A percentile compares a stretch with the other conserved stretches of the same genome.
These are phyloP conservation scores for Porogramme epimiltina DNA, from an alignment of 1,284 basidiomycete genomes.

Conservation along the genomic window DNA sequence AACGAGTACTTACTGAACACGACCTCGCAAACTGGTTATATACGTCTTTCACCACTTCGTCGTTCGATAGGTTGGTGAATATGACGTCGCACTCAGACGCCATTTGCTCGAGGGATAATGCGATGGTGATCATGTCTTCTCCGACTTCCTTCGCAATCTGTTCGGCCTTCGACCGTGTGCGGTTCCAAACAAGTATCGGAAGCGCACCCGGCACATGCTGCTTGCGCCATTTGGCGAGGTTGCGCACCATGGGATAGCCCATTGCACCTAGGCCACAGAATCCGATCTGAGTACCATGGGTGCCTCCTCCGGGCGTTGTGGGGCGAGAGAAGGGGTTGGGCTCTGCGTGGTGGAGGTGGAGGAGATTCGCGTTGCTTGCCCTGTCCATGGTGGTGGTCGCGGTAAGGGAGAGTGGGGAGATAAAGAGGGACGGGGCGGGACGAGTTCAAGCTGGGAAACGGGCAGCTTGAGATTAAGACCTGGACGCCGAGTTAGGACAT, in stretches of 20 bases:
- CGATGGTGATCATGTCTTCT: slow-evolving; percentile 51
- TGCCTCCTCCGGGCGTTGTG: slow-evolving; percentile 40
- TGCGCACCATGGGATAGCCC: slow-evolving; percentile 75
- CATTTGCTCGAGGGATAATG: slow-evolving; percentile 54
- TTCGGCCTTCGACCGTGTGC: slow-evolving; percentile 60
- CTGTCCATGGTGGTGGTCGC: slow-evolving; percentile 2
- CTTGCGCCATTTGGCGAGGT: slow-evolving; percentile 60
- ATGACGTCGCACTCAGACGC: slow-evolving; percentile 77
- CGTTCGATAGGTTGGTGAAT: slow-evolving; percentile 76
- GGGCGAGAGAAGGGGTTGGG: slow-evolving; percentile 60
- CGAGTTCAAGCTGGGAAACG: neutral
- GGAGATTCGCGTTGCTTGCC: slow-evolving; percentile 13
- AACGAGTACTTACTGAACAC: slow-evolving; percentile 47
- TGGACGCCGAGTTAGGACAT: slow-evolving; percentile 6
- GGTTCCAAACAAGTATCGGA: slow-evolving; percentile 71
- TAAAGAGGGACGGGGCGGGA: neutral
- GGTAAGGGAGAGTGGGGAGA: neutral
- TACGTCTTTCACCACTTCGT: slow-evolving; percentile 72
- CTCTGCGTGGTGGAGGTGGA: slow-evolving; percentile 16
- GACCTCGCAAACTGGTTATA: slow-evolving; percentile 67
- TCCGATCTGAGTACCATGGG: slow-evolving; percentile 47
- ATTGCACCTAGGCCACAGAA: slow-evolving; percentile 72
- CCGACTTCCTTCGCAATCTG: slow-evolving; percentile 58
- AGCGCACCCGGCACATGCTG: slow-evolving; percentile 35
- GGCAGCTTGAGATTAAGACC: slow-evolving; percentile 3